phyloP scores from a whole-genome alignment of 371 early-diverging fungal species.

The Rhizomucor pusillus region DNA sequence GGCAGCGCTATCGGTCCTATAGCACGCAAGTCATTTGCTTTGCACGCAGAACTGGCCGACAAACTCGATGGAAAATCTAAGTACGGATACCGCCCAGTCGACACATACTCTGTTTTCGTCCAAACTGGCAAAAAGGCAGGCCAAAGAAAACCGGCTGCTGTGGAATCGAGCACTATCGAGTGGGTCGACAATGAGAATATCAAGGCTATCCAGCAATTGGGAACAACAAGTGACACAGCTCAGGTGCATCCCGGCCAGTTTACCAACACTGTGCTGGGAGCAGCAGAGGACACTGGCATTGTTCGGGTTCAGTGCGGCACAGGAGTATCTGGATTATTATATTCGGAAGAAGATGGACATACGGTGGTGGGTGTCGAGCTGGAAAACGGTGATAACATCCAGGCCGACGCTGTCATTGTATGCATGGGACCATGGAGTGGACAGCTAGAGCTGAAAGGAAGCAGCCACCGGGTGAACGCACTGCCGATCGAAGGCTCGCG shows the following conservation, averaged over 20 bases:
- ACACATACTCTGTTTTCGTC: conserved; percentile 47
- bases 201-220: conserved; percentile 43
- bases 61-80: conserved; percentile 46
- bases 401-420: conserved; percentile 36
- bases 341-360: conserved; percentile 14
- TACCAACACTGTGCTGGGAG: conserved; percentile 43
- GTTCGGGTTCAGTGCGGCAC: conserved; percentile 19
- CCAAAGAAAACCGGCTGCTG: not conserved
- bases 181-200: conserved; percentile 43
- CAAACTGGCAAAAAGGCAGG: not conserved
- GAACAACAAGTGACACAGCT: conserved; percentile 50
- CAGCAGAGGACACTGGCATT: conserved; percentile 33
- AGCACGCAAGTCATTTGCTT: conserved; percentile 52
- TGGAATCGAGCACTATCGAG: conserved; percentile 8
- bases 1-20: conserved; percentile 45
- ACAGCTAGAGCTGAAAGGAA: conserved; percentile 21
- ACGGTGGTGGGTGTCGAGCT: conserved; percentile 26
- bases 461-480: conserved; percentile 8
- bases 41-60: conserved; percentile 60
- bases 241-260: conserved; percentile 62
- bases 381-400: conserved; percentile 20
- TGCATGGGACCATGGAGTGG: conserved; percentile 59
- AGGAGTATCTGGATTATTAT: conserved; percentile 18
- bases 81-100: conserved; percentile 62
- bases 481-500: conserved; percentile 37